These are phyloP conservation scores for Breviolum minutum DNA, from an alignment of 73 alveolate species.

Conservation along the genomic window DNA sequence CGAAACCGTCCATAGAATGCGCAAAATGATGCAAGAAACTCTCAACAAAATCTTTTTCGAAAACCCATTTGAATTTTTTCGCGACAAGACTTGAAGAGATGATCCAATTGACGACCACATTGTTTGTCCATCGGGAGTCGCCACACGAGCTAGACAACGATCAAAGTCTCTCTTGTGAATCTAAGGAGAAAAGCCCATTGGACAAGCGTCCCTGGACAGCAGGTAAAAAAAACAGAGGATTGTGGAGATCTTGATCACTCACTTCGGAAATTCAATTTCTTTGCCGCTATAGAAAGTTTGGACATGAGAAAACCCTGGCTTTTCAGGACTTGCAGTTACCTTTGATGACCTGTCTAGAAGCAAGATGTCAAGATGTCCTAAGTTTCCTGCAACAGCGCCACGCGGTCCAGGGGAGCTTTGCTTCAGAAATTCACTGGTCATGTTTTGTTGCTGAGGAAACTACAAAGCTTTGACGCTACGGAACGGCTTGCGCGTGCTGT, in stretches of 20 bases:
- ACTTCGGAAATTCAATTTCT: background rate
- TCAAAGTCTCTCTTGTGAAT: no score
- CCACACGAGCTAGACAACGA: no score
- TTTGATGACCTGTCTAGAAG: background rate
- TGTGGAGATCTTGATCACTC: background rate
- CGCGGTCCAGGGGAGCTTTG: background rate
- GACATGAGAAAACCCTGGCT: no score
- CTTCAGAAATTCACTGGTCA: background rate
- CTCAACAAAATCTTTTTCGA: background rate
- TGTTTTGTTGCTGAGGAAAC: background rate
- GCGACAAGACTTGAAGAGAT: background rate
- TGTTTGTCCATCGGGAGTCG: no score
- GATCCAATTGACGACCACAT: background rate
- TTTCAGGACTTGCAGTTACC: background rate
- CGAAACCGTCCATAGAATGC: background rate
- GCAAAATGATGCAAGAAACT: background rate
- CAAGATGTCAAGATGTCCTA: background rate
- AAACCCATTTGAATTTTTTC: background rate
- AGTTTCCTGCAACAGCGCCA: background rate
- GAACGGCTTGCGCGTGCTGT: slow-evolving; percentile 96
- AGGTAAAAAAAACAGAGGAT: background rate
- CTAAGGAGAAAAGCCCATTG: slow-evolving; percentile 66
- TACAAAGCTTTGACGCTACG: slow-evolving; percentile 55
- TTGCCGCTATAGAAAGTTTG: background rate
- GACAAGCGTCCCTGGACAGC: slow-evolving; percentile 42